Conservation (phyloP, 1,139 yeast genomes). For the Yamadazyma oceani region DNA sequence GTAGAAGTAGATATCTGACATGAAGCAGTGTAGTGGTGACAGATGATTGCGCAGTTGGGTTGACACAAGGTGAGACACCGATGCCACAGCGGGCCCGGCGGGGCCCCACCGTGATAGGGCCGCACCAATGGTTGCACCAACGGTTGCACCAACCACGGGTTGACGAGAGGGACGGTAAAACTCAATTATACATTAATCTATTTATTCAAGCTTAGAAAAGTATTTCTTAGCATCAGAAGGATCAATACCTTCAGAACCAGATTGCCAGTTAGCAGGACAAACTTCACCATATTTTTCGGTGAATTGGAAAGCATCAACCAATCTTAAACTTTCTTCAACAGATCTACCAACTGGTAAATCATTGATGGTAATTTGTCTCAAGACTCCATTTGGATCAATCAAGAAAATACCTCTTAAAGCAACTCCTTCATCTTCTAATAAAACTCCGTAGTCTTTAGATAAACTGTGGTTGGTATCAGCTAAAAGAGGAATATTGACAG, state of each 20-base stretch:
- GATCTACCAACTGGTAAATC: conserved; percentile 99
- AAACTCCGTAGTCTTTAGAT: conserved; percentile 94
- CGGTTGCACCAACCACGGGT: too few species aligned
- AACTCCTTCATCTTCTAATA: conserved; percentile 92
- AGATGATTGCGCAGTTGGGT: too few species aligned
- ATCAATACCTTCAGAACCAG: conserved; percentile 92
- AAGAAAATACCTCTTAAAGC: conserved; percentile 97
- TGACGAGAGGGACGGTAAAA: too few species aligned
- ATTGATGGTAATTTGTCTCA: conserved; percentile 96
- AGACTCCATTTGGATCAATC: conserved; percentile 91
- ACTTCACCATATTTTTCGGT: conserved; percentile 98
- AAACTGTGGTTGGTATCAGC: conserved; percentile 97
- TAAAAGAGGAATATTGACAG: conserved; percentile 87
- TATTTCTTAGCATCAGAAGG: conserved; percentile 80
- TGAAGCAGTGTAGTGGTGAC: conserved; percentile 1
- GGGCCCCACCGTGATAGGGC: too few species aligned
- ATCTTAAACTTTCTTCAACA: conserved; percentile 95
- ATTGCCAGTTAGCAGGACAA: conserved; percentile 99
- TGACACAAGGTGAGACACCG: not conserved
- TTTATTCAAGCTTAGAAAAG: conserved; percentile 38
- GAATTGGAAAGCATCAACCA: conserved; percentile 98
- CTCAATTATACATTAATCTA: conserved; percentile 1
- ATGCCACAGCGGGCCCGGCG: not conserved
- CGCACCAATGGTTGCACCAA: too few species aligned
- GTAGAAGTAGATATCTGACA: conserved; percentile 43